Evolutionary conservation across 2,329 filamentous ascomycete genomes (phyloP).

Genomic region (Aphanocladium album): DNA sequence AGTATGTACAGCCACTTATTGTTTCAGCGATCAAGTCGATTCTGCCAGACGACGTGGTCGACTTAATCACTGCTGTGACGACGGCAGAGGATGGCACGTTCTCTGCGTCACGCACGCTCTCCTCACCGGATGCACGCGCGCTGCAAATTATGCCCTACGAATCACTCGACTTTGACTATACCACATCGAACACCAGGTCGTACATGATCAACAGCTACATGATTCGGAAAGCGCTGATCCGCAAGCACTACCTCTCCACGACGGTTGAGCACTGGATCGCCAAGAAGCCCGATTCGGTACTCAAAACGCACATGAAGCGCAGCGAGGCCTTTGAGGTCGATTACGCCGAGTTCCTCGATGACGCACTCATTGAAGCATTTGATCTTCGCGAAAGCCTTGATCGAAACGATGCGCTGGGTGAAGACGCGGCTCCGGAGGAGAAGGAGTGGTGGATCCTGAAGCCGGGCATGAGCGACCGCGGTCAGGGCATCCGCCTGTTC

Average conservation of each 20-base stretch:
- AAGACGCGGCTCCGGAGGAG: conserved; percentile 18
- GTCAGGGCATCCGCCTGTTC: conserved; percentile 88
- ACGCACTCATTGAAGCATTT: conserved; percentile 84
- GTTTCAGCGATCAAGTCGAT: conserved; percentile 62
- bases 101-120: conserved; percentile 32
- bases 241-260: conserved; percentile 87
- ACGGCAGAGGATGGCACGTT: conserved; percentile 25
- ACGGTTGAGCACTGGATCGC: conserved; percentile 81
- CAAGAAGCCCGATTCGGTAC: conserved; percentile 69
- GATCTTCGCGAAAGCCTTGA: conserved; percentile 76
- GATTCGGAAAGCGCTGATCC: conserved; percentile 91
- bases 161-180: conserved; percentile 74
- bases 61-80: conserved; percentile 46
- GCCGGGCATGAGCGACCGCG: conserved; percentile 94
- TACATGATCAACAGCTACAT: conserved; percentile 83
- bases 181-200: conserved; percentile 51
- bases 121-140: conserved; percentile 30
- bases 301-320: conserved; percentile 67
- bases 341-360: conserved; percentile 93
- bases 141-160: conserved; percentile 88
- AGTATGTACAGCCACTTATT: conserved; percentile 85
- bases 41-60: conserved; percentile 51
- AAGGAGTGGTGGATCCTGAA: conserved; percentile 97
- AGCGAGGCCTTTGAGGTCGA: conserved; percentile 89
- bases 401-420: conserved; percentile 43